A percentile compares a stretch with the other conserved stretches of the same genome.
phyloP scores from a whole-genome alignment of 2,329 filamentous ascomycete species.

The Neonectria sp. region DNA sequence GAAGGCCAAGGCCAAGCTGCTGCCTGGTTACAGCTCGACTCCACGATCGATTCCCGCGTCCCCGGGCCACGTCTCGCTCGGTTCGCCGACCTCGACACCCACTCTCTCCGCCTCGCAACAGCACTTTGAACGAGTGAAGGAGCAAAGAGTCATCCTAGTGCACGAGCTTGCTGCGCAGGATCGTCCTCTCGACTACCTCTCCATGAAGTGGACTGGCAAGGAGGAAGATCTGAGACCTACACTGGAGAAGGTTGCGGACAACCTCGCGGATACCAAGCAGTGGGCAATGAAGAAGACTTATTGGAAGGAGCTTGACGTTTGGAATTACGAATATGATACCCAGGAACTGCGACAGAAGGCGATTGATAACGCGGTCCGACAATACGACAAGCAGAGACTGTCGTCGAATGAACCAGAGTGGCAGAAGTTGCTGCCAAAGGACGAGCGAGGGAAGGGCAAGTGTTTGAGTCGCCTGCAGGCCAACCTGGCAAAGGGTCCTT shows the following conservation, averaged over 20 bases:
- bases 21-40: slow-evolving; percentile 58
- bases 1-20: slow-evolving; percentile 61
- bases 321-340: slow-evolving; percentile 70
- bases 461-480: slow-evolving; percentile 74
- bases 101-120: slow-evolving; percentile 67
- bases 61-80: slow-evolving; percentile 68
- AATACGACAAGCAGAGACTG: slow-evolving; percentile 72
- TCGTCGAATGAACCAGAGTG: slow-evolving; percentile 71
- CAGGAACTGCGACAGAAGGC: slow-evolving; percentile 70
- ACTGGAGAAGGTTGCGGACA: slow-evolving; percentile 72
- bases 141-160: slow-evolving; percentile 67
- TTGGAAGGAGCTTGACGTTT: slow-evolving; percentile 77
- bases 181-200: slow-evolving; percentile 64
- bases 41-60: slow-evolving; percentile 65
- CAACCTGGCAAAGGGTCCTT: slow-evolving; percentile 68
- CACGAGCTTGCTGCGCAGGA: slow-evolving; percentile 73
- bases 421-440: slow-evolving; percentile 71
- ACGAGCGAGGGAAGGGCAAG: slow-evolving; percentile 72
- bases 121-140: slow-evolving; percentile 67
- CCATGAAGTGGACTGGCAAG: slow-evolving; percentile 65
- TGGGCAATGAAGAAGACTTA: slow-evolving; percentile 71
- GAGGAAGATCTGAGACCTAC: slow-evolving; percentile 68
- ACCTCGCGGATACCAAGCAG: slow-evolving; percentile 62
- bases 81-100: slow-evolving; percentile 68
- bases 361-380: slow-evolving; percentile 72